These are phyloP conservation scores for Ceratonia siliqua DNA, from an alignment of 306 rosid genomes.

Conservation along the genomic window DNA sequence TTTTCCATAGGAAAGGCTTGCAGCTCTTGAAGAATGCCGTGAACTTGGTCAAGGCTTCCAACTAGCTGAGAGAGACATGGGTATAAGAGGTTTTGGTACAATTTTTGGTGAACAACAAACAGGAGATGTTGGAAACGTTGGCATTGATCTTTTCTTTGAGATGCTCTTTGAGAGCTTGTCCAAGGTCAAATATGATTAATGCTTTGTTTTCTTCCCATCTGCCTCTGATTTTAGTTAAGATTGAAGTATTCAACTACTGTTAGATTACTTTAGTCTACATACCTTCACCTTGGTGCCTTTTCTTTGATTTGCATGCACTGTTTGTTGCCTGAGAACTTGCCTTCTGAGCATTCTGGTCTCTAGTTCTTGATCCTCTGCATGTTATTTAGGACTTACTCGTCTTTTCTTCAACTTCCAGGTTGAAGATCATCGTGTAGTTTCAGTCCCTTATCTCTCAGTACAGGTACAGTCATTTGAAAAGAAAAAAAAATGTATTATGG, in stretches of 20 bases:
- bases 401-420: constrained; percentile 57
- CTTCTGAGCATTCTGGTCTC: constrained; percentile 3
- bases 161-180: constrained; percentile 99
- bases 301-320: constrained; percentile 26
- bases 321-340: constrained; percentile 12
- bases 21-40: constrained; percentile 90
- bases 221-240: constrained; percentile 18
- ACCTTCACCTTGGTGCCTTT: constrained; percentile 6
- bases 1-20: constrained; percentile 78
- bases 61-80: constrained; percentile 97
- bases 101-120: constrained; percentile 96
- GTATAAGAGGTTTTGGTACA: constrained; percentile 95
- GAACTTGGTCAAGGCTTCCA: constrained; percentile 98
- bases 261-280: constrained; percentile 14
- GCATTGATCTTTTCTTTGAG: constrained; percentile 95
- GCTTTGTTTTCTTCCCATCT: constrained; percentile 21
- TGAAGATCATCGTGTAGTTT: constrained; percentile 81
- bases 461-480: constrained; percentile 53
- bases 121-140: constrained; percentile 96
- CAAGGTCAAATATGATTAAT: constrained; percentile 54
- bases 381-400: constrained; percentile 33
- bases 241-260: background rate
- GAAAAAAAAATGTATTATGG: background rate
- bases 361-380: constrained; percentile 19
- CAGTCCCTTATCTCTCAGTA: constrained; percentile 80